Conservation (phyloP, 805 yeast species). For the Barnettozyma pratensis region DNA sequence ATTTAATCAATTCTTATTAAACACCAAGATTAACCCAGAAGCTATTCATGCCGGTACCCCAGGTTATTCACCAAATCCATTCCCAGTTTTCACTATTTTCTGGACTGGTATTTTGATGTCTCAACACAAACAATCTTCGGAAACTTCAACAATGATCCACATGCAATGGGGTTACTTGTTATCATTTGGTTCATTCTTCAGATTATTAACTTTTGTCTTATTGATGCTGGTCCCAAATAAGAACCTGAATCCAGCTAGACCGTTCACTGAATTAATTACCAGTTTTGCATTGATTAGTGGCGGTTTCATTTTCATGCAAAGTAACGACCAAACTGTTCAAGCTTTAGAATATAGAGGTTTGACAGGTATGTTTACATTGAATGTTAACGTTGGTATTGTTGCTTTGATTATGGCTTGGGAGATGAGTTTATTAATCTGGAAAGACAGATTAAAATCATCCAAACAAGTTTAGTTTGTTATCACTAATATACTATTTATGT, state of each 20-base stretch:
- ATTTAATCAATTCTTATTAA: constrained; percentile 33
- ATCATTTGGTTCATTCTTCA: constrained; percentile 74
- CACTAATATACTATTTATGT: neutral
- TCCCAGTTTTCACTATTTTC: constrained; percentile 87
- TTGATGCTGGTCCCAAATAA: constrained; percentile 41
- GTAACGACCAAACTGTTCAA: constrained; percentile 79
- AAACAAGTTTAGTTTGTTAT: constrained; percentile 14
- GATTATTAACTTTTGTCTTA: constrained; percentile 59
- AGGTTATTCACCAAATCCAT: constrained; percentile 88
- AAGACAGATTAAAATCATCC: constrained; percentile 39
- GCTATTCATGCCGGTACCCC: constrained; percentile 44
- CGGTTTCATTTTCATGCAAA: constrained; percentile 88
- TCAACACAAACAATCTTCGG: constrained; percentile 82
- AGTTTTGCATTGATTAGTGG: constrained; percentile 81
- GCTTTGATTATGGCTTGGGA: constrained; percentile 87
- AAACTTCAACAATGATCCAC: constrained; percentile 73
- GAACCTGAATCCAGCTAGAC: constrained; percentile 51
- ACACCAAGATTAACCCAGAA: constrained; percentile 23
- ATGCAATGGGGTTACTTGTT: constrained; percentile 89
- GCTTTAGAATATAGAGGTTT: constrained; percentile 79
- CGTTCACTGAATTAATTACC: constrained; percentile 80
- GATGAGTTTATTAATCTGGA: constrained; percentile 62
- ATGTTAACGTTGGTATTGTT: constrained; percentile 74
- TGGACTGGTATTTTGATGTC: constrained; percentile 98
- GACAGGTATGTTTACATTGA: constrained; percentile 87